Base-by-base conservation (phyloP, 2,329 filamentous ascomycete species). In the Aspergillus quadrilineatus region DNA sequence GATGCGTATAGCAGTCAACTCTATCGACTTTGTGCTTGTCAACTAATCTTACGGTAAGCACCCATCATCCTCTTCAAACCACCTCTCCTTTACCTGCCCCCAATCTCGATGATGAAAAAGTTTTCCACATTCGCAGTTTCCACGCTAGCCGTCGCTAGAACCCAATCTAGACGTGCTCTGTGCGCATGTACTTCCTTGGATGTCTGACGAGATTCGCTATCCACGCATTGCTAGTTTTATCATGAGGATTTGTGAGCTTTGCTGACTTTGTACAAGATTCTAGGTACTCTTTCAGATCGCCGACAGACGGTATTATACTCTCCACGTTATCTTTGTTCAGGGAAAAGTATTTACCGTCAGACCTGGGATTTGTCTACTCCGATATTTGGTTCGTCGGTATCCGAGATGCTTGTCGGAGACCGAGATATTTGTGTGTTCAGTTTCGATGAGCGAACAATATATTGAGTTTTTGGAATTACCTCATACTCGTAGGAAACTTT, bases 121-220 rank as follows among this genome's bases (percentile, higher is more conserved):
- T 64, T 67, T 73, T 71, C 71, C 71, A 74, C 71, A 75, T 75
- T 75, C 73, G 73, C 70, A 73, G 70, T 72, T 73, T 73, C 68
- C 70, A 73, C 70, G 69, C 69, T 71, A 73, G 69, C 59, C 67
- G 65, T 71, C 68, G 67, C 54, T 64, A 65, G 66, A 71, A 72
- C 69, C 69, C 64, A 69, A 58, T 60, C 65, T 59, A 68, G 69
- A 68, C 67, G 66, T 63, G 64, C 67, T 57, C 57, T 73, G 70
- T 64, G 69, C 69, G 70, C 67, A 68, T 63, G 51, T 65, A 67
- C 70, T 73, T 73, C 70, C 70, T 73, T 73, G 70, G 70, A 73
- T 73, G 70, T 73, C 70, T 73, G 70, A 67, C 36, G 54, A 56
- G 54, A 56, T 56, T 48, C 22, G 28, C 2, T 46, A 43, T 46